phyloP scores from a whole-genome alignment of 495 filamentous ascomycete genomes.

The Xylaria bambusicola region DNA sequence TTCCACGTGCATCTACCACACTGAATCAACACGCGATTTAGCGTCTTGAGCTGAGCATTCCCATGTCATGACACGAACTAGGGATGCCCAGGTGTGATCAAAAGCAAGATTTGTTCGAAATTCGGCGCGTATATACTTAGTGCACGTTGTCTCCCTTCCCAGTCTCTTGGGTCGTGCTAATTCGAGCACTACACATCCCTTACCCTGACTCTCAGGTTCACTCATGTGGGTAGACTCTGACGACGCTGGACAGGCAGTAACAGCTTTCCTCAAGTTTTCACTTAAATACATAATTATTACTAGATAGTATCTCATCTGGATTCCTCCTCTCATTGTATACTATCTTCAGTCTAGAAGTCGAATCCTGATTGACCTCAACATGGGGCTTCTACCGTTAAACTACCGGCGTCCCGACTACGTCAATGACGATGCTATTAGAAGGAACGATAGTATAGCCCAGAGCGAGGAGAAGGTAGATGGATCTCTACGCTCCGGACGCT shows the following conservation, averaged over 20 bases:
- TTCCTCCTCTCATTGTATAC: too few species aligned
- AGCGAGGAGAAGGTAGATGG: conserved; percentile 21
- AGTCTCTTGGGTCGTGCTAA: not conserved
- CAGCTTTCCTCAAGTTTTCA: not conserved
- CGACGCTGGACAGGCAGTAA: too few species aligned
- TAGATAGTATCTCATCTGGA: not conserved
- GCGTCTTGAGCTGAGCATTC: too few species aligned
- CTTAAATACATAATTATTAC: not conserved
- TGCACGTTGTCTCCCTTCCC: not conserved
- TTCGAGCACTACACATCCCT: not conserved
- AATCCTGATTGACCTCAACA: too few species aligned
- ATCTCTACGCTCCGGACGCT: conserved; percentile 30
- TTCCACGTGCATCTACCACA: too few species aligned
- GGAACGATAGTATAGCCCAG: conserved; percentile 27
- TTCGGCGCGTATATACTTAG: not conserved
- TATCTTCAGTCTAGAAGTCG: too few species aligned
- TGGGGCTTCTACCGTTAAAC: conserved; percentile 5
- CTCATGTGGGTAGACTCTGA: too few species aligned
- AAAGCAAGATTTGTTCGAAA: not conserved
- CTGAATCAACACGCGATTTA: too few species aligned
- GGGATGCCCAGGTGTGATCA: too few species aligned
- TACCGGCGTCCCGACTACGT: conserved; percentile 45
- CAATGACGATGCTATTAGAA: conserved; percentile 27
- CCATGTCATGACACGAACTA: too few species aligned
- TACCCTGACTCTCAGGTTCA: too few species aligned